These are phyloP conservation scores for Chalciporus sp. DNA, from an alignment of 1,284 basidiomycete species.

Conservation along the genomic window DNA sequence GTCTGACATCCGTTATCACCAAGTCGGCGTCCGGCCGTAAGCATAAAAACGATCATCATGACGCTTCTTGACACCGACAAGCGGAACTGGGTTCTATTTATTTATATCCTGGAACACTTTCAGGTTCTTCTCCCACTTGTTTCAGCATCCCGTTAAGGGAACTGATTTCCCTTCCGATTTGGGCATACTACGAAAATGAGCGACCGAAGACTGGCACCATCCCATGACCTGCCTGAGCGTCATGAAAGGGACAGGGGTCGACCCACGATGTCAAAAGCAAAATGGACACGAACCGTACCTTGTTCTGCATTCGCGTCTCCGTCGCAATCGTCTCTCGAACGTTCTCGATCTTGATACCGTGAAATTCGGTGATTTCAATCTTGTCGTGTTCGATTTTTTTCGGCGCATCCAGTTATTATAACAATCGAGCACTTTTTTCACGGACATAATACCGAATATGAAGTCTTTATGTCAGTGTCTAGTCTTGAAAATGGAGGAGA, in stretches of 20 bases:
- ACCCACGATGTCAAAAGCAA: constrained; percentile 13
- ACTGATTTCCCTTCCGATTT: constrained; percentile 80
- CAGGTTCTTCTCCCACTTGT: constrained; percentile 71
- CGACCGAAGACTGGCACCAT: no score
- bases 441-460: neutral
- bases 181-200: constrained; percentile 63
- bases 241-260: neutral
- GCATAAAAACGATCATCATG: neutral
- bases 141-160: constrained; percentile 74
- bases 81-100: constrained; percentile 85
- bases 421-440: constrained; percentile 57
- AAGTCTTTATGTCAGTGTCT: neutral
- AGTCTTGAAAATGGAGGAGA: neutral
- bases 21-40: constrained; percentile 1
- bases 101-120: constrained; percentile 88
- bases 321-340: constrained; percentile 54
- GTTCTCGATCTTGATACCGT: constrained; percentile 53
- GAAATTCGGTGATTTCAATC: constrained; percentile 58
- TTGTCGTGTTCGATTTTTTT: constrained; percentile 65
- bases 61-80: constrained; percentile 82
- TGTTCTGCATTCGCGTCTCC: constrained; percentile 68
- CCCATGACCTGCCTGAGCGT: no score
- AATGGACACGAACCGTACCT: constrained; percentile 54
- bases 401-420: constrained; percentile 67
- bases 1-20: constrained; percentile 71